Percentiles rank a stretch among this genome's conserved stretches.
Conservation (phyloP, 2,329 filamentous ascomycete genomes). For the Monosporascus sp. region DNA sequence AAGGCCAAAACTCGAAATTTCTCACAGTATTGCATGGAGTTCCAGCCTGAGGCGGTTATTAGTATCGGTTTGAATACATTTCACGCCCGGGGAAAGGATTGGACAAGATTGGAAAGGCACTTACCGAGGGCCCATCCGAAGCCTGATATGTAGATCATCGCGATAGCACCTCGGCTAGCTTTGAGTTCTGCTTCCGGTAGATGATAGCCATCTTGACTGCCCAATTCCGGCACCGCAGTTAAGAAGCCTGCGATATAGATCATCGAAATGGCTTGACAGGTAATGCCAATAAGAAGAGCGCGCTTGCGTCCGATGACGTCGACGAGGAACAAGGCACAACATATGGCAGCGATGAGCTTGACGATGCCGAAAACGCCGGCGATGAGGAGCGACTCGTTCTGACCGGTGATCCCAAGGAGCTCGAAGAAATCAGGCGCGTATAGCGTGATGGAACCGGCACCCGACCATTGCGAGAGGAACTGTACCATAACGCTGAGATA, state of each 20-base stretch:
- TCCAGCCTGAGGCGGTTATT: constrained; percentile 45
- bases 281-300: constrained; percentile 54
- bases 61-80: not conserved
- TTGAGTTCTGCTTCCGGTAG: constrained; percentile 44
- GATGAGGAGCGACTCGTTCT: constrained; percentile 63
- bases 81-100: no score
- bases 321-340: constrained; percentile 73
- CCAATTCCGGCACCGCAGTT: constrained; percentile 54
- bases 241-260: constrained; percentile 58
- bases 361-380: constrained; percentile 72
- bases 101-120: not conserved
- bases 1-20: no score
- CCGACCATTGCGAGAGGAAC: constrained; percentile 68
- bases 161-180: constrained; percentile 62
- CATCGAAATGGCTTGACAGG: constrained; percentile 55
- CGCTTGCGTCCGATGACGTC: constrained; percentile 74
- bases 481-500: constrained; percentile 65
- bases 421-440: constrained; percentile 71
- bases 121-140: constrained; percentile 59
- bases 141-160: constrained; percentile 67
- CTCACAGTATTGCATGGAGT: constrained; percentile 63
- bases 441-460: constrained; percentile 68
- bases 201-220: constrained; percentile 40
- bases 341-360: constrained; percentile 61
- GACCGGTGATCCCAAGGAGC: constrained; percentile 64